Conservation (phyloP, 495 filamentous ascomycete genomes). For the Ramalina peruviana region DNA sequence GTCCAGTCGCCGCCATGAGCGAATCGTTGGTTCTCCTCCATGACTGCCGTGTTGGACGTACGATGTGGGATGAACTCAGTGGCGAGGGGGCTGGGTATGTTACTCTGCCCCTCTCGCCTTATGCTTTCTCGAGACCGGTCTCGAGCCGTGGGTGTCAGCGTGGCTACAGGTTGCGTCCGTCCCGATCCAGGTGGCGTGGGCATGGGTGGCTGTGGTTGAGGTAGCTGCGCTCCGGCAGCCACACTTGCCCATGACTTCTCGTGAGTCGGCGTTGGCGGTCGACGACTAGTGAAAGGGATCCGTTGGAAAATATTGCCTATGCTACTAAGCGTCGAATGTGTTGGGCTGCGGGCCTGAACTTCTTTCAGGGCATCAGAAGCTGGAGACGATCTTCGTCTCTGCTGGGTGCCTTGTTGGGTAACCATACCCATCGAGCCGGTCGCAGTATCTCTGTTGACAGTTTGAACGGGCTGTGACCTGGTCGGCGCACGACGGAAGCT, state of each 20-base stretch:
- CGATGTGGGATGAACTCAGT: slow-evolving; percentile 20
- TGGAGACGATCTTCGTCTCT: slow-evolving; percentile 18
- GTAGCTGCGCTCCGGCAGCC: slow-evolving; percentile 20
- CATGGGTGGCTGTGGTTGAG: slow-evolving; percentile 14
- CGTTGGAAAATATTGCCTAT: slow-evolving; percentile 7
- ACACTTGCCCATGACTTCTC: slow-evolving; percentile 14
- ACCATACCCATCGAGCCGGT: slow-evolving; percentile 21
- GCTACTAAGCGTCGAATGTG: slow-evolving; percentile 7
- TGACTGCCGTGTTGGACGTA: neutral
- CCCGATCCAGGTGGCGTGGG: slow-evolving; percentile 8
- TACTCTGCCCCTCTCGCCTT: slow-evolving; percentile 17
- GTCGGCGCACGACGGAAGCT: slow-evolving; percentile 24
- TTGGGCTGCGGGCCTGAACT: slow-evolving; percentile 26
- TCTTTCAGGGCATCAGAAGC: slow-evolving; percentile 28
- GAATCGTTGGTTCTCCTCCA: slow-evolving; percentile 4
- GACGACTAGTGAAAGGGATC: neutral
- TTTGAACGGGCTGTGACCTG: slow-evolving; percentile 12
- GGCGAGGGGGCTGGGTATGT: slow-evolving; percentile 23
- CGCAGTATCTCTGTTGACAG: slow-evolving; percentile 19
- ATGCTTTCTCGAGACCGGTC: slow-evolving; percentile 26
- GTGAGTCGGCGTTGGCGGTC: neutral
- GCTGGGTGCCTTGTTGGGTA: slow-evolving; percentile 2
- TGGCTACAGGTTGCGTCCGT: slow-evolving; percentile 10
- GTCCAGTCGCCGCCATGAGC: neutral
- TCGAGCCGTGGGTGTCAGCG: slow-evolving; percentile 16